Base-by-base conservation (phyloP, 495 filamentous ascomycete genomes). In the Daldinia bambusicola region DNA sequence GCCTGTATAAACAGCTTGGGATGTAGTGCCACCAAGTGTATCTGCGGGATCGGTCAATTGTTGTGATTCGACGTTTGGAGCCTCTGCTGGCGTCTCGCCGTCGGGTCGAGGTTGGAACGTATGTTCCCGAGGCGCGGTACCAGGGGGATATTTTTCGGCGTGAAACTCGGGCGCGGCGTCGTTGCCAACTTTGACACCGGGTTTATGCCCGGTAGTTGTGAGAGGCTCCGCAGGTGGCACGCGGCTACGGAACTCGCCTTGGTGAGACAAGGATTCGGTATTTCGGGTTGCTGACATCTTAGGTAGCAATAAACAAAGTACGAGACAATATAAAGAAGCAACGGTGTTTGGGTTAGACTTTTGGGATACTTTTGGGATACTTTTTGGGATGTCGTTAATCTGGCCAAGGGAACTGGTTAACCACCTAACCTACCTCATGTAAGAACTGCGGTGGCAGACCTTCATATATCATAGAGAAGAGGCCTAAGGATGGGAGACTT, bases 121-220 rank as follows among this genome's bases (percentile, higher is more conserved):
- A 69, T 80, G 73, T 66, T 87, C 83, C 0, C 79, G 74, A 0
- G 92, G 91, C 0, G 92, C 92, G 6, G 87, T 88, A 55, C 91
- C 92, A 0, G 89, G 77, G 0, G 89, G 81, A 40, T 88, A 79
- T 16, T 85, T 86, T 76, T 93, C 61, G 37, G 86, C 84, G 68
- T 81, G 79, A 83, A 91, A 93, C 71, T 90, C 90, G 50, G 88
- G 87, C 38, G 77, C 80, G 68, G 81, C 76, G 71, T 94, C 90
- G 60, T 81, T 81, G 62, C 87, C 88, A 55, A 86, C 83, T 63
- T 86, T 82, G 38, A 82, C 77, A 68, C 92, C 92, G 16, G 84
- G 86, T 76, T 90, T 81, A 77, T 94, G 91, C 3, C 89, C 87
- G 45, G 82, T 78, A 30, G 80, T 86, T 6, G 80, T 83, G 22